A percentile compares a stretch with the other conserved stretches of the same genome.
phyloP scores from a whole-genome alignment of 164 flowering plant species.

The Berberis vulgaris region DNA sequence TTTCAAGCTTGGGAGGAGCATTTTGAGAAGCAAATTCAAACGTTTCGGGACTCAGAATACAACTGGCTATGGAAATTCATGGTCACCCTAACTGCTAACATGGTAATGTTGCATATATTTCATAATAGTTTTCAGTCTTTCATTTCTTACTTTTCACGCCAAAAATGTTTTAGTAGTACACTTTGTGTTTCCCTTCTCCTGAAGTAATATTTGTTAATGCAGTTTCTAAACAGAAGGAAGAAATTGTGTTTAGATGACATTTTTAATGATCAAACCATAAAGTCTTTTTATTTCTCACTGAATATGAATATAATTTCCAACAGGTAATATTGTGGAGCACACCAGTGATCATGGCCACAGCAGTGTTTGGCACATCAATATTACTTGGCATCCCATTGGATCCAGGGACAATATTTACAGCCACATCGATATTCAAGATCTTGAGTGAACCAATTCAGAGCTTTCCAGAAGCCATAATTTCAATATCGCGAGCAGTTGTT shows the following conservation, averaged over 20 bases:
- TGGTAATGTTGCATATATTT: conserved; percentile 9
- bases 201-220: too few species aligned
- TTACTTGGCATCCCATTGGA: conserved; percentile 41
- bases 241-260: too few species aligned
- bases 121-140: too few species aligned
- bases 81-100: conserved; percentile 48
- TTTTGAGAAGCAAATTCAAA: conserved; percentile 45
- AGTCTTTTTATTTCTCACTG: too few species aligned
- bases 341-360: conserved; percentile 40
- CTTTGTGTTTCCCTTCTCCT: too few species aligned
- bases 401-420: conserved; percentile 64
- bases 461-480: conserved; percentile 80
- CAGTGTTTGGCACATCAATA: conserved; percentile 30
- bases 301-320: too few species aligned
- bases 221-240: too few species aligned
- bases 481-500: conserved; percentile 72
- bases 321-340: conserved; percentile 56
- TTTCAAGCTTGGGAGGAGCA: conserved; percentile 95
- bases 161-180: too few species aligned
- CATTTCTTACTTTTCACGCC: too few species aligned
- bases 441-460: conserved; percentile 80
- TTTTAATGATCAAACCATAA: too few species aligned
- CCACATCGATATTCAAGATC: conserved; percentile 57
- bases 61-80: conserved; percentile 64
- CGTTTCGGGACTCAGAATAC: conserved; percentile 53